Evolutionary conservation across 2,329 filamentous ascomycete genomes (phyloP).

Genomic region (Fusarium brevicatenulatum): DNA sequence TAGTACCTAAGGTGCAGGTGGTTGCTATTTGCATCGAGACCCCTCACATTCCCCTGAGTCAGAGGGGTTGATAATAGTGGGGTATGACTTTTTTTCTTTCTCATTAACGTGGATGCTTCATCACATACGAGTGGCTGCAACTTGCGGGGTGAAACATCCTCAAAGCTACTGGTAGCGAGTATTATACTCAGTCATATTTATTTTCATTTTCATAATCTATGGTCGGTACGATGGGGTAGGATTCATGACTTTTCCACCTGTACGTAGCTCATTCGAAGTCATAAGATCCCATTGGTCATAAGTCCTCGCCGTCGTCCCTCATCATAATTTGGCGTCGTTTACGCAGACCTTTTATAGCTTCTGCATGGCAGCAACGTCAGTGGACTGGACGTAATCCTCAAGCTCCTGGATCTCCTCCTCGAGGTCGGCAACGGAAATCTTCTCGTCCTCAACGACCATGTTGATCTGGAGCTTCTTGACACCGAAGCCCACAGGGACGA

Average conservation of each 20-base stretch:
- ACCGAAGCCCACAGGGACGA: constrained; percentile 92
- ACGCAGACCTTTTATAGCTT: constrained; percentile 74
- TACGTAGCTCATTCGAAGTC: constrained; percentile 41
- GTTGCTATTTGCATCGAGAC: constrained; percentile 14
- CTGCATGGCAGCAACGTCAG: constrained; percentile 90
- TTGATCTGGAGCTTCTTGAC: constrained; percentile 99
- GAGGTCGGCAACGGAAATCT: constrained; percentile 87
- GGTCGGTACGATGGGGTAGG: constrained; percentile 34
- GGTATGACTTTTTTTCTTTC: not conserved
- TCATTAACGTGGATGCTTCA: not conserved
- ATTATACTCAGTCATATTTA: constrained; percentile 11
- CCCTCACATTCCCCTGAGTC: constrained; percentile 25
- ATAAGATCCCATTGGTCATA: constrained; percentile 42
- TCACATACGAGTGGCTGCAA: not conserved
- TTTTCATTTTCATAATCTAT: constrained; percentile 42
- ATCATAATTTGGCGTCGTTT: constrained; percentile 42
- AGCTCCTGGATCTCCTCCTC: constrained; percentile 83
- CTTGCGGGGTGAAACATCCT: not conserved
- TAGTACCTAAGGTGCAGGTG: not conserved
- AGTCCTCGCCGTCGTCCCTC: constrained; percentile 48
- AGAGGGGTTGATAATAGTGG: constrained; percentile 5
- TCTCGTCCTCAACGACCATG: constrained; percentile 96
- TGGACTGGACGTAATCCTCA: constrained; percentile 97
- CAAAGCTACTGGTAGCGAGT: not conserved
- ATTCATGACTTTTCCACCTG: constrained; percentile 41